Base-by-base conservation (phyloP, 2,329 filamentous ascomycete genomes). In the Phaeophleospora eucalypticola region DNA sequence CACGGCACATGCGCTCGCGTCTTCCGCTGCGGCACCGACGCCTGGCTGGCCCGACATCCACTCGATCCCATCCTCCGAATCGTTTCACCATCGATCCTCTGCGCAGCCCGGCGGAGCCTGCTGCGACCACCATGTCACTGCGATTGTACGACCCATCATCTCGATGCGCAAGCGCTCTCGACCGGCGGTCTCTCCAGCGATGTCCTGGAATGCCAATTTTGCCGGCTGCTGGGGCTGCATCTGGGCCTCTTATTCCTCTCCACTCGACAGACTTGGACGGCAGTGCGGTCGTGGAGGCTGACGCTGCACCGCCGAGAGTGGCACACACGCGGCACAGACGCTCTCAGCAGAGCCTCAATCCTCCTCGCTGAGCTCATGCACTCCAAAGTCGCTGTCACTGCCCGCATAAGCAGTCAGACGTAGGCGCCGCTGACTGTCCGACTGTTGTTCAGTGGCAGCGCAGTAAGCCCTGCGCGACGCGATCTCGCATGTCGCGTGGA, bases 291-390 rank as follows among this genome's bases (percentile, higher is more conserved):
- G 12, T 7, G 21, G 18, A 37, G 18, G 14, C 45, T 18, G 19
- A 17, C 10, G 24, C 27, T 18, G 35, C 15, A 24, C 43, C 36
- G 36, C 34, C 36, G 24, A 32, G 33, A 45, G 34, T 32, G 15
- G 37, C 16, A 37, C 35, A 37, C 16, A 39, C 37, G 19, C 37
- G 18, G 17, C 37, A 20, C 29, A n/a, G n/a, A n/a, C n/a, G n/a
- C n/a, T n/a, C n/a, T n/a, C n/a, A n/a, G 46, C 46, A 44, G 36
- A 45, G 46, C 46, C 46, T 49, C 41, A 45, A 41, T 41, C 42
- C 24, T 12, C 7, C 24, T 12, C 12, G 24, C 36, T 36, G 14
- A 12, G 21, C 29, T 18, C 4, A 16, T 2, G 19, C 27, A 18
- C 34, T 9, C 42, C 45, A 33, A 46, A 42, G 34, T n/a, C 36